Conservation (phyloP, 2,329 filamentous ascomycete species). For the Neocatenulostroma microsporum region DNA sequence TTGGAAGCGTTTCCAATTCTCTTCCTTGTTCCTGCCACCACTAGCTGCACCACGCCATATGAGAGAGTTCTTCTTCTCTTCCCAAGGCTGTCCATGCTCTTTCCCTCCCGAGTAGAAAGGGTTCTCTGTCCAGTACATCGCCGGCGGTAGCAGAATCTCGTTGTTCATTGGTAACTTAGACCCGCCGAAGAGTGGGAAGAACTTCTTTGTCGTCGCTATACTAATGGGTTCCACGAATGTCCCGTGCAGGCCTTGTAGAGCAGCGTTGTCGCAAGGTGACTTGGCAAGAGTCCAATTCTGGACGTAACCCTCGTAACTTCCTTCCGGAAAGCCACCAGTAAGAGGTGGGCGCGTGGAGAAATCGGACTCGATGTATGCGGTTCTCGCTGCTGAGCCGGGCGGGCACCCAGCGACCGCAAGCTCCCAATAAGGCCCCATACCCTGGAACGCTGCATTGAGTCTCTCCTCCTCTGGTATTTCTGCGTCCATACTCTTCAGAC, state of each 20-base stretch:
- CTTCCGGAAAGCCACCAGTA: conserved; percentile 19
- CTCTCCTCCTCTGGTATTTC: conserved; percentile 13
- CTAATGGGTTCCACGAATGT: conserved; percentile 44
- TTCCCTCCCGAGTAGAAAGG: conserved; percentile 37
- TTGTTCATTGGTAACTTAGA: conserved; percentile 46
- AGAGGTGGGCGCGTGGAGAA: conserved; percentile 32
- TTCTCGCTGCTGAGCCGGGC: conserved; percentile 31
- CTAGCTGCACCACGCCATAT: conserved; percentile 44
- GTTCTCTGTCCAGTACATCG: conserved; percentile 43
- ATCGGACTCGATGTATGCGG: conserved; percentile 29
- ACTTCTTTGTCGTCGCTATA: conserved; percentile 34
- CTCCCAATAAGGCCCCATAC: conserved; percentile 35
- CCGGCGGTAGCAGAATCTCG: conserved; percentile 44
- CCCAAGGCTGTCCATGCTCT: conserved; percentile 34
- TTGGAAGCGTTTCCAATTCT: conserved; percentile 66
- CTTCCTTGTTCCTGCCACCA: conserved; percentile 39
- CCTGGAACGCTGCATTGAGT: conserved; percentile 28
- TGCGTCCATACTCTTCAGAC: conserved; percentile 22
- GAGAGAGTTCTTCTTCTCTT: conserved; percentile 33
- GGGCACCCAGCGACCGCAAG: conserved; percentile 36
- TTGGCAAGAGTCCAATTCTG: conserved; percentile 40
- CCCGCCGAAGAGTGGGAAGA: conserved; percentile 45
- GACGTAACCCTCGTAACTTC: conserved; percentile 40
- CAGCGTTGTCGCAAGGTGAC: conserved; percentile 40
- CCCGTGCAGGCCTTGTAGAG: conserved; percentile 41